Base-by-base conservation (phyloP, 805 yeast genomes). In the Teunomyces funiuensis region DNA sequence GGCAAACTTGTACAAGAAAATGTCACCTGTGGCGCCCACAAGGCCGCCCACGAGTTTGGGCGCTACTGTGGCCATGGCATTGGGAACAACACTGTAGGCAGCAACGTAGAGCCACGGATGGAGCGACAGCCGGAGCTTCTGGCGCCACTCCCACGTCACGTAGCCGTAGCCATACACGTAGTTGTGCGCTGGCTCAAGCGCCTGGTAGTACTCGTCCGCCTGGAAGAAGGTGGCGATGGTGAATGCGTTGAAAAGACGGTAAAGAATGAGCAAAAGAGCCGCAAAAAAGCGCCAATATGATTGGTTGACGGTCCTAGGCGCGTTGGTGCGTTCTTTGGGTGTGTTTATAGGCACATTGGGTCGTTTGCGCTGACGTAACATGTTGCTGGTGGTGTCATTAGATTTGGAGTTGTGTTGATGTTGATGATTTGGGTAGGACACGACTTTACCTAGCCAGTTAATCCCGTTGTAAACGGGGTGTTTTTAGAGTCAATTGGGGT, bases 141-240 rank as follows among this genome's bases (percentile, higher is more conserved):
- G 69, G 17, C 65, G 58, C 99, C 99, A 93, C 63, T 93, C 99
- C 99, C 99, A 93, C 0, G 98, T 88, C 27, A 80, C 57, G 51
- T 79, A 78, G 0, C 99, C 99, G 47, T 82, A 83, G 2, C 93
- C 90, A 58, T 73, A 88, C 0, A 84, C 83, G 27, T 73, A 65
- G 3, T 55, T 43, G 60, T 89, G 96, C 0, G 98, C 99, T 0
- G 97, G 96, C 55, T 93, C 99, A 39, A 93, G 65, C 0, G 90
- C 73, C 63, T 93, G 99, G 81, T 83, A 93, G 63, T 74, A 93
- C 62, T 93, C 99, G 61, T 93, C 99, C 0, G 99, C 91, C 60
- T 93, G 99, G 65, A 93, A 93, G 57, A 80, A 93, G 0, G 98
- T 88, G 41, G 58, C 58, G 4, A 79, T 76, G 1, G 81, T 59